phyloP scores from a whole-genome alignment of 495 filamentous ascomycete genomes.

The Xylaria castorea region DNA sequence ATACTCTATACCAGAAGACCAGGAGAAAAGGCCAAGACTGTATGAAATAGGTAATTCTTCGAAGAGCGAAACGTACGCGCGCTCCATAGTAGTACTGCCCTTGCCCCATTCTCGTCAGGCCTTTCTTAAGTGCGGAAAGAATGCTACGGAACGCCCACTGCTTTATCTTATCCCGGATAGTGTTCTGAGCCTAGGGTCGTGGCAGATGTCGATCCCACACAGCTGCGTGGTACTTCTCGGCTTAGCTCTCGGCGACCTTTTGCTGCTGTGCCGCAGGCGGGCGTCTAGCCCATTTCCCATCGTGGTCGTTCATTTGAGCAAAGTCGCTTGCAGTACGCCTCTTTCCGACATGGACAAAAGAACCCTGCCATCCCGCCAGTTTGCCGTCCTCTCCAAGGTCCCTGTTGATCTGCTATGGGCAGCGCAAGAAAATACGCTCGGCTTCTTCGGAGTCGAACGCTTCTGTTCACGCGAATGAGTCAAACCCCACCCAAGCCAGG shows the following conservation, averaged over 20 bases:
- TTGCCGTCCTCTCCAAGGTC: not conserved
- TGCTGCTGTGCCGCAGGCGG: conserved; percentile 28
- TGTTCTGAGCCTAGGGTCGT: not conserved
- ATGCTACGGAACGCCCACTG: conserved; percentile 4
- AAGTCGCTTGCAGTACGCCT: conserved; percentile 19
- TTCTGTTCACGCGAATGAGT: not conserved
- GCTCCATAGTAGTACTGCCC: not conserved
- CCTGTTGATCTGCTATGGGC: conserved; percentile 14
- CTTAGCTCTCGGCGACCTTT: conserved; percentile 10
- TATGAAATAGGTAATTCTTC: not conserved
- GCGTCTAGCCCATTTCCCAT: conserved; percentile 16
- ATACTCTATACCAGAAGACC: not conserved
- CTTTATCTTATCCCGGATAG: not conserved
- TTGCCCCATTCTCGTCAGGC: conserved; percentile 3
- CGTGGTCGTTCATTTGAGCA: conserved; percentile 6
- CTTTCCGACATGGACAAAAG: conserved; percentile 11
- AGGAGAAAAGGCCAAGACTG: not conserved
- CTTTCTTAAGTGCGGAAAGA: not conserved
- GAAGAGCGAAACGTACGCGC: not conserved
- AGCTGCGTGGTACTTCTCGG: conserved; percentile 23
- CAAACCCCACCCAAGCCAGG: not conserved
- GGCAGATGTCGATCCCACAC: conserved; percentile 16
- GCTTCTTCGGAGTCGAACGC: conserved; percentile 13
- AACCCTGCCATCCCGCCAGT: conserved; percentile 24
- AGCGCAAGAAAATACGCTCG: not conserved